Conservation (phyloP, 169 alveolate species). For the Plasmodium cynomolgi region DNA sequence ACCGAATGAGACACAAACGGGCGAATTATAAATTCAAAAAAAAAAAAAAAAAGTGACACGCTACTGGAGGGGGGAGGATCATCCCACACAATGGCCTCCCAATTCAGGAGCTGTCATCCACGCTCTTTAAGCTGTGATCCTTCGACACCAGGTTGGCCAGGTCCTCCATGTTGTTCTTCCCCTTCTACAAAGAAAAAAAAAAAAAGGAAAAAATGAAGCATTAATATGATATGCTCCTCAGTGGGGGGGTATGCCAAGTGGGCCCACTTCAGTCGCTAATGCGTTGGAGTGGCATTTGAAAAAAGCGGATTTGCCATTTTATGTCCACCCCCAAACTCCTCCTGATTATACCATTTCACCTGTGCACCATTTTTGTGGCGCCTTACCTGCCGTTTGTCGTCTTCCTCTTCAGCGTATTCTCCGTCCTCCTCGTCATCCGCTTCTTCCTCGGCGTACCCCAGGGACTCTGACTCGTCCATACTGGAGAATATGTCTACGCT, state of each 20-base stretch:
- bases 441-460: background rate
- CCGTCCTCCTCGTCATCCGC: background rate
- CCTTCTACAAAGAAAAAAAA: background rate
- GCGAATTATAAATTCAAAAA: background rate
- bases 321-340: background rate
- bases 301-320: background rate
- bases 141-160: conserved; percentile 4
- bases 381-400: background rate
- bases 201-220: background rate
- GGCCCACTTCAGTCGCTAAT: background rate
- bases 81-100: background rate
- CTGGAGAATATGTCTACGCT: conserved; percentile 68
- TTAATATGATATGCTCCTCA: too few species aligned
- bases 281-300: background rate
- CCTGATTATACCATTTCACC: background rate
- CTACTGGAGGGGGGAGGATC: background rate
- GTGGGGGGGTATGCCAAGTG: background rate
- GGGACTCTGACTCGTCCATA: conserved; percentile 29
- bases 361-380: background rate
- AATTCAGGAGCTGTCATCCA: conserved; percentile 9
- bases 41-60: background rate
- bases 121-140: conserved; percentile 21
- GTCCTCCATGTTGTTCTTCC: background rate
- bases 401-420: background rate
- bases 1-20: background rate